Evolutionary conservation across 2,329 filamentous ascomycete genomes (phyloP), one percentile per base, ranked within the genome.

Genomic region (Sarocladium oryzae): DNA sequence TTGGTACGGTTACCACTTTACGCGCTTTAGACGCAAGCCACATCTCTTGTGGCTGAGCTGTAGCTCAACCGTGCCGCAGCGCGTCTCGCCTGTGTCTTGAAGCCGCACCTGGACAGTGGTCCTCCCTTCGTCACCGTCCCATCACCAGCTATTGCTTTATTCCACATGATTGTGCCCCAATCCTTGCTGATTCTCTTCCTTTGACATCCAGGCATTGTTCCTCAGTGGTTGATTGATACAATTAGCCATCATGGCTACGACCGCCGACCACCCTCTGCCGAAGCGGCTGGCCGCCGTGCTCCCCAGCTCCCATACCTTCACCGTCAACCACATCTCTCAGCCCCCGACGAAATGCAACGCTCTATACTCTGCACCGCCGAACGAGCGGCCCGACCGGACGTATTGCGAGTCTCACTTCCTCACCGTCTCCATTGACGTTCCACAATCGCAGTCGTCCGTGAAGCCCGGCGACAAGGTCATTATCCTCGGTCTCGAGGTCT

Each of bases 371-470:
- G 79, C 91, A 30, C 84, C 88, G 3, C 88, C 88, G 4, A 82
- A 84, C 53, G 73, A 81, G 56, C 78, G 79, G 38, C 79, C 86
- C 8, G 86, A 95, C 62, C 77, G 81, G 57, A 99, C 93, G 0
- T 92, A 85, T 60, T 86, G 88, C 70, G 89, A 96, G 66, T 90
- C 81, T 43, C 93, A 99, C 65, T 95, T 83, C 56, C 70, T 83
- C 6, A 70, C 76, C 35, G 62, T 81, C 20, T 77, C 78, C 4
- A 72, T 81, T 53, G 63, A 71, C 33, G 56, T 58, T 1, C 53
- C 46, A 2, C 15, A 52, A 30, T 5, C 57, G 1, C 60, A 56
- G 18, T 57, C 56, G 15, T 56, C 59, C 28, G 51, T 52, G 9
- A 26, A 20, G 15, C 10, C 43, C 26, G 18, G 13, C 16, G 43